These are phyloP conservation scores for Volvox africanus DNA, from an alignment of 139 green algal genomes.

Conservation along the genomic window DNA sequence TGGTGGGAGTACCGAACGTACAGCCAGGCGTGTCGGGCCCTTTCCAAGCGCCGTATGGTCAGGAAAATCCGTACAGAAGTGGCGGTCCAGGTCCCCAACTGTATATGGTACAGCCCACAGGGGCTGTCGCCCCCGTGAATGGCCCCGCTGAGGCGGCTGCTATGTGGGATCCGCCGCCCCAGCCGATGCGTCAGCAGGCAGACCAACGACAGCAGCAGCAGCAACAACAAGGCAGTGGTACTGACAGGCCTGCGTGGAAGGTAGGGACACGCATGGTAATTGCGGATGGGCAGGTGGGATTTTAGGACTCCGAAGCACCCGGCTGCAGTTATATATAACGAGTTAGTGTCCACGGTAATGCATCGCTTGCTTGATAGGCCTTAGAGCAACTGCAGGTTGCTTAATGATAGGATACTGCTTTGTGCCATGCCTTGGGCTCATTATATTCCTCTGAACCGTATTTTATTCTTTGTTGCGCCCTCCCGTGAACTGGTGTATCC, in stretches of 20 bases:
- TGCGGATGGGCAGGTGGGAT: no score
- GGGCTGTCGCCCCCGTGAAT: neutral
- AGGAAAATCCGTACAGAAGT: neutral
- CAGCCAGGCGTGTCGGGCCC: neutral
- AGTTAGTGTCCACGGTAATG: no score
- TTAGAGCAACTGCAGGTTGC: no score
- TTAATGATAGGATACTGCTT: no score
- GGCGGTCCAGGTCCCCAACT: constrained; percentile 7
- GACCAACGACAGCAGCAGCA: constrained; percentile 19
- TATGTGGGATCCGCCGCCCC: neutral
- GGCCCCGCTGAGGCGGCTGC: neutral
- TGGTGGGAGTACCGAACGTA: no score
- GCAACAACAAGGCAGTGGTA: neutral
- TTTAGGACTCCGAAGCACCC: no score
- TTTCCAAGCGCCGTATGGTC: constrained; percentile 1
- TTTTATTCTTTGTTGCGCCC: no score
- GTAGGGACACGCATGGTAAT: neutral
- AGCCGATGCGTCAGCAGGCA: neutral
- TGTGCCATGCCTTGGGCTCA: no score
- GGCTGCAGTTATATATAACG: no score
- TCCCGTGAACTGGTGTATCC: no score
- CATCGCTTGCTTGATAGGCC: no score
- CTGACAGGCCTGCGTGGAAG: constrained; percentile 1
- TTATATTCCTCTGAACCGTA: no score
- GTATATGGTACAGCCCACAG: constrained; percentile 21